Conservation (phyloP, 2,329 filamentous ascomycete genomes). For the Cercospora nicotianae region DNA sequence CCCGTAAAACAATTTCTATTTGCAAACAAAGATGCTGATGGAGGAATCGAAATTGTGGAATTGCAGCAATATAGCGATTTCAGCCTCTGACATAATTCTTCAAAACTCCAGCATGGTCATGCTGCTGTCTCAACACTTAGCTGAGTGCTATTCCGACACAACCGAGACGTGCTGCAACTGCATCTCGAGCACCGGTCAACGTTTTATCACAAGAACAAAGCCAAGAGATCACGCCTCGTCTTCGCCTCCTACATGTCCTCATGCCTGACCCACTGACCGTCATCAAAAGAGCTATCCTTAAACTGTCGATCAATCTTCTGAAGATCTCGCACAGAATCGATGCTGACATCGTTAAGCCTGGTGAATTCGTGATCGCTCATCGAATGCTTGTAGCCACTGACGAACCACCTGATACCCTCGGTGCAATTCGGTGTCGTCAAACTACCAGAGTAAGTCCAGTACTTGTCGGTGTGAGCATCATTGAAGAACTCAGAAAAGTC, state of each 20-base stretch:
- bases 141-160: neutral
- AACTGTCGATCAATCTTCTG: neutral
- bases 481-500: neutral
- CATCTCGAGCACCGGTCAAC: neutral
- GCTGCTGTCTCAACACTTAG: neutral
- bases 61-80: neutral
- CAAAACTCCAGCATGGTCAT: neutral
- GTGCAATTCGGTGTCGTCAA: constrained; percentile 51
- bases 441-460: constrained; percentile 51
- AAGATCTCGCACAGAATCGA: neutral
- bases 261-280: neutral
- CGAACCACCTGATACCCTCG: constrained; percentile 51
- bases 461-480: neutral
- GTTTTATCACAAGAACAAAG: neutral
- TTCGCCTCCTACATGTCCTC: neutral
- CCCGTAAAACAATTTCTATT: neutral
- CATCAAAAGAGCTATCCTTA: neutral
- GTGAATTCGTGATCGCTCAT: neutral
- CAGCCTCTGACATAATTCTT: neutral
- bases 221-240: neutral
- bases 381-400: constrained; percentile 22
- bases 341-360: neutral
- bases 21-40: neutral
- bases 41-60: neutral
- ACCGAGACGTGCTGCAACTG: neutral